Conservation (phyloP, 805 yeast species). For the Wickerhamomyces pijperi region DNA sequence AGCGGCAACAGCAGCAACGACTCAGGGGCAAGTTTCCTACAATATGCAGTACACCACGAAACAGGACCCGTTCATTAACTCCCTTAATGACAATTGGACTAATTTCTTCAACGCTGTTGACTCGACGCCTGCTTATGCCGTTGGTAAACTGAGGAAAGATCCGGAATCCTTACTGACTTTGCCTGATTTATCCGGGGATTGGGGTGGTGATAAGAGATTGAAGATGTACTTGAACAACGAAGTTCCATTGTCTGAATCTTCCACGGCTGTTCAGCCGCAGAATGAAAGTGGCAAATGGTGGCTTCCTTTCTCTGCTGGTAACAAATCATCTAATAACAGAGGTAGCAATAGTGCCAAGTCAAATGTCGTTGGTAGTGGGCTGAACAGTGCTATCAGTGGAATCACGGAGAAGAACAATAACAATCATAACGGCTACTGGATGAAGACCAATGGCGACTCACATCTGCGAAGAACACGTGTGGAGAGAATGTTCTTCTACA, state of each 20-base stretch:
- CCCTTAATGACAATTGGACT: conserved; percentile 38
- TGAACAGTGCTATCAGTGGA: no score
- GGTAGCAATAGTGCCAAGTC: no score
- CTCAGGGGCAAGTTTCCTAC: no score
- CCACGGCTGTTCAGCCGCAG: conserved; percentile 8
- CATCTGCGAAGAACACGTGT: conserved; percentile 48
- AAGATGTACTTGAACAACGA: conserved; percentile 35
- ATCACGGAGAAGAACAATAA: no score
- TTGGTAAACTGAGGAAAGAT: conserved; percentile 14
- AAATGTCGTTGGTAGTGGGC: no score
- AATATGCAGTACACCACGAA: not conserved
- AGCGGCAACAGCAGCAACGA: no score
- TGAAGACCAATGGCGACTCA: conserved; percentile 33
- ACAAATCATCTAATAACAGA: no score
- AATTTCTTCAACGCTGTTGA: conserved; percentile 36
- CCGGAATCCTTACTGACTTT: conserved; percentile 17
- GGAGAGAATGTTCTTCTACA: conserved; percentile 48
- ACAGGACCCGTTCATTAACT: conserved; percentile 24
- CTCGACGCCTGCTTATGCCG: conserved; percentile 27
- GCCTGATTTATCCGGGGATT: conserved; percentile 36
- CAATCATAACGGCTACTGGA: conserved; percentile 52
- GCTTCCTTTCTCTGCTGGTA: no score
- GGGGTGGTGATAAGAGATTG: conserved; percentile 67
- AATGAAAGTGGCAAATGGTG: conserved; percentile 25
- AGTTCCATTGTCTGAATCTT: conserved; percentile 4